These are phyloP conservation scores for Persicaria maculosa DNA, from an alignment of 148 eudicot species.

Conservation along the genomic window DNA sequence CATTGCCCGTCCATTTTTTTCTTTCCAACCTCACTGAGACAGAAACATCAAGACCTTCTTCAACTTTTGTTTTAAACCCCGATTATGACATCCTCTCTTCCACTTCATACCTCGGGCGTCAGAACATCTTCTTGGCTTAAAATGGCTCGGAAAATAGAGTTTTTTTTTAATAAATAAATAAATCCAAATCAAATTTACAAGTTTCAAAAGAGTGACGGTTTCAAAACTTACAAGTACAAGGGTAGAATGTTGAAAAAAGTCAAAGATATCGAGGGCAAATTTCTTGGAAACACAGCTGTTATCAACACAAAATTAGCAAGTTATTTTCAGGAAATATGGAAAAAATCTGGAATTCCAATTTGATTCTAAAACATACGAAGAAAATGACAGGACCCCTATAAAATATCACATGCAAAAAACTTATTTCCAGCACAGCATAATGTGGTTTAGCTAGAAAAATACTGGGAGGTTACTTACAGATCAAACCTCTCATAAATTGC, in stretches of 20 bases:
- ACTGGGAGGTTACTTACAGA: slow-evolving; percentile 53
- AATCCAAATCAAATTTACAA: not conserved
- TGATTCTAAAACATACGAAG: not conserved
- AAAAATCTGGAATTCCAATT: too few species aligned
- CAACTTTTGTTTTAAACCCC: too few species aligned
- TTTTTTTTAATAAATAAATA: too few species aligned
- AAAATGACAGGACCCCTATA: not conserved
- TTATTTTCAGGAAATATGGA: not conserved
- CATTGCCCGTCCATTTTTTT: not conserved
- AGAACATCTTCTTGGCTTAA: too few species aligned
- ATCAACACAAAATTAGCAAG: not conserved
- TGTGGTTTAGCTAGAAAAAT: not conserved
- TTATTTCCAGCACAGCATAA: too few species aligned
- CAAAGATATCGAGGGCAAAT: too few species aligned
- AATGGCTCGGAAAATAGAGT: too few species aligned
- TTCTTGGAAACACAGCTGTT: not conserved
- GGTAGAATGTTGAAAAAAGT: not conserved
- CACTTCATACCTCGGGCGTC: too few species aligned
- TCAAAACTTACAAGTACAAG: not conserved
- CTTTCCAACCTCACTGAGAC: not conserved
- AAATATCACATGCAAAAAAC: not conserved
- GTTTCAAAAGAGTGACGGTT: not conserved
- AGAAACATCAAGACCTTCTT: not conserved
- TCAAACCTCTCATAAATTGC: slow-evolving; percentile 74
- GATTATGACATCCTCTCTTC: too few species aligned